Evolutionary conservation across 345 rosid species (phyloP), one percentile per base, ranked within the genome.

Genomic region (Excoecaria agallocha): DNA sequence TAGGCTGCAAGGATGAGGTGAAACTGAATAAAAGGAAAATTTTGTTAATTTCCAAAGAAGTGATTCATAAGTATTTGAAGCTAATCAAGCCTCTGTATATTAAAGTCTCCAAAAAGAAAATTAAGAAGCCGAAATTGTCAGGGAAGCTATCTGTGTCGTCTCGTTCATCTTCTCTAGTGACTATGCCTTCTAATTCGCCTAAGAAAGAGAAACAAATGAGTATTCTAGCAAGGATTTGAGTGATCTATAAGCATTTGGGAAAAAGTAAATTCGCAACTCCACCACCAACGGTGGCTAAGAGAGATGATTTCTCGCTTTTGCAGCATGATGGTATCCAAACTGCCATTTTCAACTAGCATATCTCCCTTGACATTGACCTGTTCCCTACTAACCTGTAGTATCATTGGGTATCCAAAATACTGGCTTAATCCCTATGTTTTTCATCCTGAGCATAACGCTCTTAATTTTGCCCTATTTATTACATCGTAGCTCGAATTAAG

Each of bases 81-180:
- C 70, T 80, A 49, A 75, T 80, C 56, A 71, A 75, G 24, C 79
- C n/a, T n/a, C n/a, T n/a, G n/a, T n/a, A n/a, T n/a, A n/a, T n/a
- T n/a, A n/a, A n/a, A n/a, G n/a, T n/a, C 74, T 8, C 88, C 3
- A 88, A 77, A 76, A 90, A 55, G 79, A 73, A 77, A 59, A 79
- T 51, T 7, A 86, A 78, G 25, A 80, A 74, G 73, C 50, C 69
- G 11, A 70, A 65, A 41, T 69, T 77, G 25, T 72, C 86, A 4
- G 76, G 80, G 4, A 86, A 75, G 30, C 50, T 74, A 30, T 7
- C 80, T 1, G 63, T 67, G 37, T 37, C 72, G 9, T 89, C 91
- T 3, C 85, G 86, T 15, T 73, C 84, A 20, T 73, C 90, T 3
- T 89, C 90, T 35, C 88, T 89, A 38, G 84, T 77, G 25, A 24